These are phyloP conservation scores for Backusella westeae DNA, from an alignment of 192 early-diverging fungal genomes.

Conservation along the genomic window DNA sequence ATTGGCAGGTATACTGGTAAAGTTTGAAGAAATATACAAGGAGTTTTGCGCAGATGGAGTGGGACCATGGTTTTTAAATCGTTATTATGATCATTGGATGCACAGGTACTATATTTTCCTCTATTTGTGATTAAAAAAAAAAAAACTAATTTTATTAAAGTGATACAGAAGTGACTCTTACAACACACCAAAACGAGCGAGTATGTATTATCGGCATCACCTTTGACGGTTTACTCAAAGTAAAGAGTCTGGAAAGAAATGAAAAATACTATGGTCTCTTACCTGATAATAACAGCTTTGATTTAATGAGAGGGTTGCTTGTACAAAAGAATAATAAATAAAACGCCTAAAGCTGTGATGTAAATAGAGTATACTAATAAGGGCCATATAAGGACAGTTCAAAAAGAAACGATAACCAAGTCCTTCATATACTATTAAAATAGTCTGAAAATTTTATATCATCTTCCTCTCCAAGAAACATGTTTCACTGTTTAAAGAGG, in stretches of 20 bases:
- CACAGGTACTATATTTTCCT: constrained; percentile 51
- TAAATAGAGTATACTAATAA: too few species aligned
- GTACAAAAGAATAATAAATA: constrained; percentile 29
- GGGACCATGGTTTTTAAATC: constrained; percentile 61
- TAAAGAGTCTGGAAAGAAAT: constrained; percentile 56
- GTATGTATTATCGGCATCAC: constrained; percentile 80
- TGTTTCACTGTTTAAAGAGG: too few species aligned
- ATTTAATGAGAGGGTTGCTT: constrained; percentile 93
- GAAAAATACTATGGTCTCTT: constrained; percentile 69
- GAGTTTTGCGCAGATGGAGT: constrained; percentile 57
- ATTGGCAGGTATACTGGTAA: constrained; percentile 64
- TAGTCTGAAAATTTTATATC: too few species aligned
- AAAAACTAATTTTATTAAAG: neutral
- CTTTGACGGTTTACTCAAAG: constrained; percentile 70
- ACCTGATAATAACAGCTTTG: constrained; percentile 97
- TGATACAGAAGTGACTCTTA: constrained; percentile 62
- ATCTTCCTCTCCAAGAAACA: too few species aligned
- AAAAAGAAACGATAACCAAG: too few species aligned
- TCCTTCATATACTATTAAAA: too few species aligned
- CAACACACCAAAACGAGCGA: constrained; percentile 51
- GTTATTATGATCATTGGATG: constrained; percentile 87
- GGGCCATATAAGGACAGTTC: too few species aligned
- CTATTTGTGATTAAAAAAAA: too few species aligned
- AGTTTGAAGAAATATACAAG: constrained; percentile 75
- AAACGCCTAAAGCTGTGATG: neutral